phyloP scores from a whole-genome alignment of 345 rosid species.

The Punica granatum region DNA sequence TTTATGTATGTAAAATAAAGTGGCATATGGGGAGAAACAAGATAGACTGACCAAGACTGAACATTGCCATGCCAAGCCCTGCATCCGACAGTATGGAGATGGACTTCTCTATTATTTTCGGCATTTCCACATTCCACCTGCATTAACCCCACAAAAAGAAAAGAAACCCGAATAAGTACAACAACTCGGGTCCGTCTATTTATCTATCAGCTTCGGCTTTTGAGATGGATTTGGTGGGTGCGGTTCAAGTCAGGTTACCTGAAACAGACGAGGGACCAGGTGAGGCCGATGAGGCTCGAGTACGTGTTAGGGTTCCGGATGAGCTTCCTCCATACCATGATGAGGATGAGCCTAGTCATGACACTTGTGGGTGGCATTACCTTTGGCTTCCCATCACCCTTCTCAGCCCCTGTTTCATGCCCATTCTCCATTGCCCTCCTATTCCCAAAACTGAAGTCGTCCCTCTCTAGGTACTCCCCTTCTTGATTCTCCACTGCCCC shows the following conservation, averaged over 20 bases:
- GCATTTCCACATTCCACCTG: slow-evolving; percentile 95
- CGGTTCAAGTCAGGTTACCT: slow-evolving; percentile 22
- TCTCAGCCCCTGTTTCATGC: slow-evolving; percentile 33
- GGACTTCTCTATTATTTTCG: slow-evolving; percentile 88
- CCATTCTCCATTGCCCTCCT: background rate
- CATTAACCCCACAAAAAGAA: slow-evolving; percentile 15
- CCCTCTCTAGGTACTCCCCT: slow-evolving; percentile 41
- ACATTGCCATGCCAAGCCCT: slow-evolving; percentile 99
- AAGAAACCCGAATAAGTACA: too few relatives aligned
- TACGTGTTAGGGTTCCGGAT: slow-evolving; percentile 95
- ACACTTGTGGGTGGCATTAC: slow-evolving; percentile 60
- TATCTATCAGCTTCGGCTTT: background rate
- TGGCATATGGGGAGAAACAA: background rate
- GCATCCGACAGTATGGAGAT: slow-evolving; percentile 99
- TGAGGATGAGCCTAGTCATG: slow-evolving; percentile 62
- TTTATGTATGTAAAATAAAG: background rate
- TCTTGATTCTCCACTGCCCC: slow-evolving; percentile 10
- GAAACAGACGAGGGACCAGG: slow-evolving; percentile 87
- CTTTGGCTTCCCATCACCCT: slow-evolving; percentile 37
- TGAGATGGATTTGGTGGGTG: background rate
- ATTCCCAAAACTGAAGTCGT: slow-evolving; percentile 44
- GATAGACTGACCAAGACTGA: slow-evolving; percentile 91
- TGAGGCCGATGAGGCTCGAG: slow-evolving; percentile 85
- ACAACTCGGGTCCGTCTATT: background rate
- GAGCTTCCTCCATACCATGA: slow-evolving; percentile 96